Base-by-base conservation (phyloP, 345 rosid species). In the Nasturtium officinale region DNA sequence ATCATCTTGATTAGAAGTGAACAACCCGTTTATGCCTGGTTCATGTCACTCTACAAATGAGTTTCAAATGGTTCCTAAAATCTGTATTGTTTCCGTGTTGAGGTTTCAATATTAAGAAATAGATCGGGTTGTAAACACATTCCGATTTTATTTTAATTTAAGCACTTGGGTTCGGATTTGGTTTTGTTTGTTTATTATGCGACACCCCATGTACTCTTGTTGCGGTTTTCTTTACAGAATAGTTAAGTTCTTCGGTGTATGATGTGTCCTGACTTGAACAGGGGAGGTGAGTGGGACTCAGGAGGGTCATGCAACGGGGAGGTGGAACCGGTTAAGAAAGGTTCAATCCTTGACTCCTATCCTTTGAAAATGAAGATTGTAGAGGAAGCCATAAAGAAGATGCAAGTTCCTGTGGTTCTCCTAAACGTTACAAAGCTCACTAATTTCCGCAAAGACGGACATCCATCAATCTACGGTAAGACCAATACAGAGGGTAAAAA, bases 211-310 rank as follows among this genome's bases (percentile, higher is more conserved):
- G 43, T 29, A 45, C 57, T 65, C 45, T 48, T 48, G 29, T 13
- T 47, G 17, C 12, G 17, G 52, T 61, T 62, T 45, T n/a, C 3
- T 5, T 61, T 3, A 23, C 9, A 25, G 37, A 42, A 1, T 33
- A 15, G 33, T 47, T 52, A 13, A 52, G 51, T 67, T 48, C 16
- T 45, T 54, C 63, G 6, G 42, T 55, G 9, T 53, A n/a, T 38
- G 18, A 6, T 55, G 30, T 13, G 2, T 53, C 5, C 8, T 48
- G 23, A 35, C 52, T 37, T 75, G 70, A 77, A 82, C 77, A 90
- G 97, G 56, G 98, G 97, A 23, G 98, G 98, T 58, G 97, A 89
- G 54, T 91, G 98, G 98, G 88, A 94, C 81, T 91, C 96, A 0
- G 98, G 98, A 32, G 98, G 98, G 51, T 71, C 96, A 5, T 94